Base-by-base conservation (phyloP, 2,329 filamentous ascomycete genomes). In the Talaromyces pinophilus region DNA sequence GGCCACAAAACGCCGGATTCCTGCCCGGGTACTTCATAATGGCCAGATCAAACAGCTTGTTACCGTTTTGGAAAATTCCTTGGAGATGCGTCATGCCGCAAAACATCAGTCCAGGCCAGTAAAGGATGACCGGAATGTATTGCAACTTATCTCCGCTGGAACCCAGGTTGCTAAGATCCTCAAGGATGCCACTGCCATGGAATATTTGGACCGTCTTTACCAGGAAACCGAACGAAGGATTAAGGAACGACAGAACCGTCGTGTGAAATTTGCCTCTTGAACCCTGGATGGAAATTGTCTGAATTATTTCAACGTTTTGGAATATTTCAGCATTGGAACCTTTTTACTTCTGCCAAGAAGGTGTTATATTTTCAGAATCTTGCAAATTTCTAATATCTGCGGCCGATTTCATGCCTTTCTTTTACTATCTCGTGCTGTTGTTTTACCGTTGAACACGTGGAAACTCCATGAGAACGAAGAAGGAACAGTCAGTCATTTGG, bases 1-100 rank as follows among this genome's bases (percentile, higher is more conserved):
- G 67, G 92, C 92, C 38, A 96, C 92, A 40, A 95, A 94, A 81
- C 86, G 92, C 70, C 88, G 92, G 69, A 94, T 96, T 71, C 92
- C 92, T 5, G 91, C 92, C 57, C 85, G 92, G 65, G 90, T 95
- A 22, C 82, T 96, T 52, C 95, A 94, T 82, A 92, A 95, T 76
- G 91, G 91, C 67, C 92, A 96, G 80, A 96, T 96, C 80, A 95
- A 94, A 81, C 92, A 95, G 78, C 88, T 96, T 78, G 90, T 95
- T 70, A 95, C 92, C 50, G 91, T 95, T 35, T 81, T 96, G 72
- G 92, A 96, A 76, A 96, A 95, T 79, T 93, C 91, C 59, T 82
- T 96, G 73, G 92, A 94, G 81, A 93, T 93, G 91, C 86, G 92
- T 69, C 91, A 94, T 77, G 90, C 91, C 67, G 90, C 91, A 59